Evolutionary conservation across 371 early-diverging fungal species (phyloP).

Genomic region (Cokeromyces recurvatus): DNA sequence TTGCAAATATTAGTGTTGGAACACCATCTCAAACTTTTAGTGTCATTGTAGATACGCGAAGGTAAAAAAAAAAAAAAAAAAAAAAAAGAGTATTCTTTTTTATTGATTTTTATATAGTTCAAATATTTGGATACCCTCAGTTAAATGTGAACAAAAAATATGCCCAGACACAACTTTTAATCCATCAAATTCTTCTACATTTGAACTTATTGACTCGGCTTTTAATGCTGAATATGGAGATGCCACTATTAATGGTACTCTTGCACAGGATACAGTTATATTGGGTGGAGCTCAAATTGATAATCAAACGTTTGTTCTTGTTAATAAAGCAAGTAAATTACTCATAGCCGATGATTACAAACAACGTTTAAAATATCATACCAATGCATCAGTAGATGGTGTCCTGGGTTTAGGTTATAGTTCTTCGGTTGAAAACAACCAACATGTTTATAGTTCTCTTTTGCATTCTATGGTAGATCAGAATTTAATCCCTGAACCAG

Average conservation of each 20-base stretch:
- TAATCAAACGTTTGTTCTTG: not conserved
- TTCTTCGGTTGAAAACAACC: not conserved
- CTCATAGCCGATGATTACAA: not conserved
- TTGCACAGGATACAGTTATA: constrained; percentile 7
- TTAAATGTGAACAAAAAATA: constrained; percentile 9
- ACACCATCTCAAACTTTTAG: constrained; percentile 32
- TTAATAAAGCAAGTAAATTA: not conserved
- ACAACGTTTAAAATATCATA: no score
- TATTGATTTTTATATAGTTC: constrained; percentile 15
- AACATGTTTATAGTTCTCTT: constrained; percentile 19
- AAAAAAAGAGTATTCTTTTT: not conserved
- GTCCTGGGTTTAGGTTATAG: constrained; percentile 33
- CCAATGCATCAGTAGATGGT: constrained; percentile 17
- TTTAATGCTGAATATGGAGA: constrained; percentile 24
- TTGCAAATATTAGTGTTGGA: constrained; percentile 26
- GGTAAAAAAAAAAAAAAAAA: constrained; percentile 13
- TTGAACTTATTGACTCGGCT: constrained; percentile 1
- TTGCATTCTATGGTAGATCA: constrained; percentile 24
- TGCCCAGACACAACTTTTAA: constrained; percentile 32
- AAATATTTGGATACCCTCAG: constrained; percentile 34
- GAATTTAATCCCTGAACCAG: constrained; percentile 22
- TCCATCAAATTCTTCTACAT: constrained; percentile 21
- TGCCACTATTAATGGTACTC: constrained; percentile 8
- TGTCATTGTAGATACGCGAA: constrained; percentile 37
- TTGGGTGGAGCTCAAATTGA: constrained; percentile 18